Conservation (phyloP, 345 rosid species). For the Psidium guajava region DNA sequence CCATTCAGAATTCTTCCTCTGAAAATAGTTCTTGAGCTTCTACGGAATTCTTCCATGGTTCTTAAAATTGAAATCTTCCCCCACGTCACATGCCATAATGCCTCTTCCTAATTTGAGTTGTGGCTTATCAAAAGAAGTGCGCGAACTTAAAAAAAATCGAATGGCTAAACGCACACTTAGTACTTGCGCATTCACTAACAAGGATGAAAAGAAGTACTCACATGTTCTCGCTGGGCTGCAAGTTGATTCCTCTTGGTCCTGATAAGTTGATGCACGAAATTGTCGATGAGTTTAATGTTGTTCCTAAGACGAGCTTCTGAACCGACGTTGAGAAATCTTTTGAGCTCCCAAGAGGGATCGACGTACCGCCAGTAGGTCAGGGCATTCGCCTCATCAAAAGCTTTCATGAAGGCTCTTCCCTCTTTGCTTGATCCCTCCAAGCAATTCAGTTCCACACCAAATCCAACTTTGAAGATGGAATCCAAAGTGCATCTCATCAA, state of each 20-base stretch:
- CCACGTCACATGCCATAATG: neutral
- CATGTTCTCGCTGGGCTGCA: slow-evolving; percentile 7
- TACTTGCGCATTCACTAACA: neutral
- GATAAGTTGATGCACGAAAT: slow-evolving; percentile 37
- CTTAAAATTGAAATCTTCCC: no score
- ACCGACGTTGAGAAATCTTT: slow-evolving; percentile 44
- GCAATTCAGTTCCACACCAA: slow-evolving; percentile 56
- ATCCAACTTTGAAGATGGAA: slow-evolving; percentile 75
- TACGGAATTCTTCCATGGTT: no score
- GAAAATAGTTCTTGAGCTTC: neutral
- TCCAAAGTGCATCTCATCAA: slow-evolving; percentile 61
- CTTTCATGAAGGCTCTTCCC: slow-evolving; percentile 39
- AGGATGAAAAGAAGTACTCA: neutral
- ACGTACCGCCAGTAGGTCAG: slow-evolving; percentile 36
- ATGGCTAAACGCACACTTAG: neutral
- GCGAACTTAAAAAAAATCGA: neutral
- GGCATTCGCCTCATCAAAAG: slow-evolving; percentile 63
- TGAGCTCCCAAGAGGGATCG: slow-evolving; percentile 63
- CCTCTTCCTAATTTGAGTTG: neutral
- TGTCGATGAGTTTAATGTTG: slow-evolving; percentile 30
- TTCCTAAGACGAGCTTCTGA: slow-evolving; percentile 39
- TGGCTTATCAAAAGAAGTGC: neutral
- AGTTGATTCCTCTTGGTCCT: slow-evolving; percentile 33
- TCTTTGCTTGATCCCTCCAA: slow-evolving; percentile 42
- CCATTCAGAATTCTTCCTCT: neutral